Evolutionary conservation across 1,139 yeast species (phyloP).

Genomic region (Magnusiomyces paraingens): DNA sequence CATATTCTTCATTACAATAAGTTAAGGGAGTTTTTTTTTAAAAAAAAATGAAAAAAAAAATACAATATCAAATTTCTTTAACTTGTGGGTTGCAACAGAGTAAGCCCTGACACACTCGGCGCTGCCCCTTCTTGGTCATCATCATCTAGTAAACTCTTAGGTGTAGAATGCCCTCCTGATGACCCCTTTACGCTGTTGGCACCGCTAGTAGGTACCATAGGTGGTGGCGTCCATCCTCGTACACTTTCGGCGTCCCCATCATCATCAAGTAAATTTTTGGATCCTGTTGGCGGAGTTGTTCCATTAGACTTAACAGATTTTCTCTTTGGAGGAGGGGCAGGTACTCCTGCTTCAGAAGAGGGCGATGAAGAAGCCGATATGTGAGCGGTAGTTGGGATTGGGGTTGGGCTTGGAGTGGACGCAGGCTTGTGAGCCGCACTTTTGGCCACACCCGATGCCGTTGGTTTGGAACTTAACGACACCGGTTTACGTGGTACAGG

Average conservation of each 20-base stretch:
- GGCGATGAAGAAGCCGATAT: background rate
- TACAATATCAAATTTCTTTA: background rate
- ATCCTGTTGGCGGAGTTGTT: slow-evolving; percentile 1
- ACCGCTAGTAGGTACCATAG: slow-evolving; percentile 11
- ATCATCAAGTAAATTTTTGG: slow-evolving; percentile 15
- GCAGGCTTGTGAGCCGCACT: background rate
- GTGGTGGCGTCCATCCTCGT: slow-evolving; percentile 9
- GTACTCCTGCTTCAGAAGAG: slow-evolving; percentile 10
- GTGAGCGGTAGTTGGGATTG: slow-evolving; percentile 10
- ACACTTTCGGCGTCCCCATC: slow-evolving; percentile 4
- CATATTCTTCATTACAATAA: too few relatives aligned
- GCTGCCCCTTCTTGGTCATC: background rate
- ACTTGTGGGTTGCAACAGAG: background rate
- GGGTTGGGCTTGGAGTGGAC: background rate
- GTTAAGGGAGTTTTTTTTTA: too few relatives aligned
- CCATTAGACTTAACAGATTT: slow-evolving; percentile 5
- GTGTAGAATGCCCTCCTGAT: slow-evolving; percentile 19
- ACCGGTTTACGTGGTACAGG: slow-evolving; percentile 21
- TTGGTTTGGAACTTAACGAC: slow-evolving; percentile 9
- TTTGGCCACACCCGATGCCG: too few relatives aligned
- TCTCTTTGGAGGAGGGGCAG: slow-evolving; percentile 16
- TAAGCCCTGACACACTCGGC: background rate
- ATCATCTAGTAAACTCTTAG: slow-evolving; percentile 22
- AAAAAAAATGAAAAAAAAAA: background rate
- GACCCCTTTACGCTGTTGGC: background rate